Evolutionary conservation across 2,329 filamentous ascomycete species (phyloP).

Genomic region (Pseudogymnoascus sp.): DNA sequence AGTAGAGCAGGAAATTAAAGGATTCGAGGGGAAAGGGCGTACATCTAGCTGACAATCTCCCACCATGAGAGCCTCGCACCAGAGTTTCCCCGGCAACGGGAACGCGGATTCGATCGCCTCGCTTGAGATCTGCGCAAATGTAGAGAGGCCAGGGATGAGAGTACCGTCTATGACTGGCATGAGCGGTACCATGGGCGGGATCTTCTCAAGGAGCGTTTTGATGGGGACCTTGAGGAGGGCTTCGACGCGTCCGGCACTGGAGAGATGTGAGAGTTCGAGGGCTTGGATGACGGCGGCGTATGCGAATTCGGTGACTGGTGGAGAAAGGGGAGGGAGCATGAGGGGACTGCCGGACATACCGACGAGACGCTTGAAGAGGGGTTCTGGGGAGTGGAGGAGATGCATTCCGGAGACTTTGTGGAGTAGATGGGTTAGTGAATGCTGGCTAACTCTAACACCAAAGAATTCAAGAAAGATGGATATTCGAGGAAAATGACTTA

Average conservation of each 20-base stretch:
- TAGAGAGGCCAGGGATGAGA: slow-evolving; percentile 26
- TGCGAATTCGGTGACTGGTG: slow-evolving; percentile 31
- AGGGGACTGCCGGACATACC: slow-evolving; percentile 36
- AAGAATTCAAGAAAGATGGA: slow-evolving; percentile 10
- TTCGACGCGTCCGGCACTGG: slow-evolving; percentile 30
- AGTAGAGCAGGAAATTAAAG: too few species aligned
- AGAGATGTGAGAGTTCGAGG: too few species aligned
- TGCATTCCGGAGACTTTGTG: slow-evolving; percentile 15
- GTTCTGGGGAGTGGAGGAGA: slow-evolving; percentile 29
- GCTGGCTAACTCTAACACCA: slow-evolving; percentile 11
- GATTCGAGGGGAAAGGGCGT: slow-evolving; percentile 13
- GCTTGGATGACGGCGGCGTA: slow-evolving; percentile 25
- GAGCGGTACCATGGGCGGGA: slow-evolving; percentile 29
- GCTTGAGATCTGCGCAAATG: slow-evolving; percentile 14
- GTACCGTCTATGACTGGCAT: slow-evolving; percentile 36
- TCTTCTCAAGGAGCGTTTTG: slow-evolving; percentile 33
- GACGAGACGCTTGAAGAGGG: slow-evolving; percentile 35
- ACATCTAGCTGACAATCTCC: slow-evolving; percentile 41
- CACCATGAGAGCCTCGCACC: slow-evolving; percentile 39
- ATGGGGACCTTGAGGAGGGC: slow-evolving; percentile 32
- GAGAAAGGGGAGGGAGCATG: slow-evolving; percentile 32
- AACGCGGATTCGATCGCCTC: not conserved
- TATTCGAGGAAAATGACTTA: slow-evolving; percentile 18
- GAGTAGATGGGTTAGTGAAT: not conserved
- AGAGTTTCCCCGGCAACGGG: slow-evolving; percentile 32